A percentile compares a stretch with the other conserved stretches of the same genome.
phyloP scores from a whole-genome alignment of 169 alveolate genomes.

The Cryptosporidium viatorum region DNA sequence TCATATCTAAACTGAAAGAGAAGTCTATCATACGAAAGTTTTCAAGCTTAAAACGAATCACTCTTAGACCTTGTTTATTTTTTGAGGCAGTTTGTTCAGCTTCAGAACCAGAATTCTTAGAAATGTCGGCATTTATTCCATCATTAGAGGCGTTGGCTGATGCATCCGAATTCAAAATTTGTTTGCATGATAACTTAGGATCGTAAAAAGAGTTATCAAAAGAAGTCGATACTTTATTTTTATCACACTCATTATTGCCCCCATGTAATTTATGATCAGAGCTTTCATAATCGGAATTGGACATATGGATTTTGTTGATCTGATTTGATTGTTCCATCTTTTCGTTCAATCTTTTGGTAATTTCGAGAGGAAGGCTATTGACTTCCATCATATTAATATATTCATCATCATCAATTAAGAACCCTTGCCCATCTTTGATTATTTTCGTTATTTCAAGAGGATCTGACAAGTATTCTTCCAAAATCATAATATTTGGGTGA shows the following conservation, averaged over 20 bases:
- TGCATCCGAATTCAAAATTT: not conserved
- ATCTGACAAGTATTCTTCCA: constrained; percentile 58
- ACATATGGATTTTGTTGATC: not conserved
- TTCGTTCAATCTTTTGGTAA: constrained; percentile 46
- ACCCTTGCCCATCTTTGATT: constrained; percentile 66
- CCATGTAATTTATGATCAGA: not conserved
- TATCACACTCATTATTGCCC: not conserved
- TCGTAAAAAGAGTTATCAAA: not conserved
- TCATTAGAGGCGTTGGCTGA: not conserved
- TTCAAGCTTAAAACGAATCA: constrained; percentile 56
- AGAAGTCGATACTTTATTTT: not conserved
- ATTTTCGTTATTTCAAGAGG: constrained; percentile 45
- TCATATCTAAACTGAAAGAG: constrained; percentile 42
- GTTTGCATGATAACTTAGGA: not conserved
- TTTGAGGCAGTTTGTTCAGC: not conserved
- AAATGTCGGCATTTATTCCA: not conserved
- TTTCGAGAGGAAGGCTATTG: constrained; percentile 43
- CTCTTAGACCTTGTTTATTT: constrained; percentile 40
- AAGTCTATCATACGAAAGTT: constrained; percentile 64
- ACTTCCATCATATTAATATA: constrained; percentile 68
- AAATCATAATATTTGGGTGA: constrained; percentile 72
- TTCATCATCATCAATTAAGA: constrained; percentile 61
- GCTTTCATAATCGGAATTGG: not conserved
- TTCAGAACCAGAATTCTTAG: not conserved
- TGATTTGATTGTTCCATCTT: constrained; percentile 10